Conservation (phyloP, 257 asterid genomes). For the Parsonsia alboflavescens region DNA sequence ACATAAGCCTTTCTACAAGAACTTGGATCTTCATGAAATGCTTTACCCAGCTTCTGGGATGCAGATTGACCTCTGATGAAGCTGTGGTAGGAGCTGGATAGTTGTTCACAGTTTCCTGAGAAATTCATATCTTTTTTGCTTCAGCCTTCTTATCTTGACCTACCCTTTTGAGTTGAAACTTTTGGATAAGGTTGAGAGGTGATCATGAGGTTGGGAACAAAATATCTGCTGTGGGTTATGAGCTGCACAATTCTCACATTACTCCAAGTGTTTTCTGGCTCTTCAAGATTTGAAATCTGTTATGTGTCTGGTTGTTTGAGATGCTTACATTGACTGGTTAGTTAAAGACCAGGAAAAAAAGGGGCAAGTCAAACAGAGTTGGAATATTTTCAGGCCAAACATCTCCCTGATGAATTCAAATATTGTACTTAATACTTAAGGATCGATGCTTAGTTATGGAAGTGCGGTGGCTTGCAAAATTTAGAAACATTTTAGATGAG, state of each 20-base stretch:
- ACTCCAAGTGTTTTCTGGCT: conserved; percentile 20
- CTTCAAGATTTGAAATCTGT: conserved; percentile 12
- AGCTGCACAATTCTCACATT: conserved; percentile 19
- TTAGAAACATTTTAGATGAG: background rate
- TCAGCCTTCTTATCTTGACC: conserved; percentile 18
- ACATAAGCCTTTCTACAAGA: conserved; percentile 30
- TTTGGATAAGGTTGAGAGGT: conserved; percentile 16
- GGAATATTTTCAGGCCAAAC: background rate
- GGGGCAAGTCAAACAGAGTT: conserved; percentile 14
- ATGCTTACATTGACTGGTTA: conserved; percentile 22
- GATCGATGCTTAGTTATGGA: background rate
- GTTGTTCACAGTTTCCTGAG: conserved; percentile 28
- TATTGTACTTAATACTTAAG: background rate
- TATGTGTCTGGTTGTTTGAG: conserved; percentile 27
- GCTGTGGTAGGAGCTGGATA: conserved; percentile 48
- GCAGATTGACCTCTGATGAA: conserved; percentile 42
- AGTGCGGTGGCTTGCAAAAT: background rate
- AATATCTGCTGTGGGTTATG: conserved; percentile 22
- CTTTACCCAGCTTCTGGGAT: conserved; percentile 49
- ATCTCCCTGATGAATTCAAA: background rate
- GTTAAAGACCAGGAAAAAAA: conserved; percentile 6
- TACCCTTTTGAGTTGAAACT: conserved; percentile 21
- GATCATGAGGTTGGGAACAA: conserved; percentile 24
- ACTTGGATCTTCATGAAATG: conserved; percentile 49
- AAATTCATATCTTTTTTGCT: conserved; percentile 27